Evolutionary conservation across 2,329 filamentous ascomycete species (phyloP), one percentile per base, ranked within the genome.

Genomic region (Colletotrichum eleusines): DNA sequence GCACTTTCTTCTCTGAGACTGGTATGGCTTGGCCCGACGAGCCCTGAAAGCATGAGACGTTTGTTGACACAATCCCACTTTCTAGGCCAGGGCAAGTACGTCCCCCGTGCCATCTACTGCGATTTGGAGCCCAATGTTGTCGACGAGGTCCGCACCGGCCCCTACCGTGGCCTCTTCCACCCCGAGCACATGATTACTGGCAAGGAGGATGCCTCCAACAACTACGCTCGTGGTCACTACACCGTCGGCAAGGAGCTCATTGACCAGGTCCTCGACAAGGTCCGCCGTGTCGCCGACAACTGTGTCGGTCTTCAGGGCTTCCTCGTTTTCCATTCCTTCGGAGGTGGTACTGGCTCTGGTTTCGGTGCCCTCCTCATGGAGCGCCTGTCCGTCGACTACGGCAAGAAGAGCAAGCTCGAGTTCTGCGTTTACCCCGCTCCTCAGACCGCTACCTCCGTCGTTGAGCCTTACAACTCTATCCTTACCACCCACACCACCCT

Each of bases 401-500:
- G 96, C 88, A 99, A 99, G 92, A 99, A 99, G 92, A 97, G 93
- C 90, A 99, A 99, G 92, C 90, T 99, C 75, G 96, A 99, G 86
- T 99, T 99, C 89, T 97, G 94, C 80, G 95, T 99, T 80, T 99
- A 99, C 88, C 96, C 96, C 80, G 95, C 96, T 77, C 96, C 96
- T 72, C 95, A 97, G 87, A 96, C 96, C 76, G 94, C 95, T 77
- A 98, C 95, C 79, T 97, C 96, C 54, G 95, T 99, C 73, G 96
- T 99, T 75, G 96, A 99, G 91, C 96, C 96, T 72, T 99, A 99
- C 91, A 99, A 99, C 91, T 98, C 96, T 63, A 98, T 98, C 81
- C 91, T 99, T 76, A 98, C 96, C 78, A 98, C 96, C 74, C 96
- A 99, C 90, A 98, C 95, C 81, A 98, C 96, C 75, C 91, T 99